phyloP scores from a whole-genome alignment of 495 filamentous ascomycete species.

The Neurospora sp. region DNA sequence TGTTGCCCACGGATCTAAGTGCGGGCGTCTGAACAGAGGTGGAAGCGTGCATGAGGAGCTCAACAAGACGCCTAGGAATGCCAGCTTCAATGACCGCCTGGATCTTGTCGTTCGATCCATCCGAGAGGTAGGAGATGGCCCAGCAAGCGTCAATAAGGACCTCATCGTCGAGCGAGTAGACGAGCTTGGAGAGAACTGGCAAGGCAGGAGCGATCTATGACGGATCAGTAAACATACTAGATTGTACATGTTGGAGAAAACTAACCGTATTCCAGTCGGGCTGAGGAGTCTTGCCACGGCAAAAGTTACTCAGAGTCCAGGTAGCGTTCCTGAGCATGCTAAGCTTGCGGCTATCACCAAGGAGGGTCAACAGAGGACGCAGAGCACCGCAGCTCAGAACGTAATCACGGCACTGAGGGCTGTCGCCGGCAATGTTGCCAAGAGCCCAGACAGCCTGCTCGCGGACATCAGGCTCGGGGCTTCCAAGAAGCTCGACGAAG shows the following conservation, averaged over 20 bases:
- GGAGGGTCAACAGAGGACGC: conserved; percentile 73
- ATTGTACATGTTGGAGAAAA: conserved; percentile 6
- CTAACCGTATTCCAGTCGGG: conserved; percentile 94
- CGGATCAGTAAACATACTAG: conserved; percentile 9
- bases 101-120: conserved; percentile 98
- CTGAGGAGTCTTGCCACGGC: conserved; percentile 98
- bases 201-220: conserved; percentile 87
- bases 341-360: conserved; percentile 96
- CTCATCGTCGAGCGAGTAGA: conserved; percentile 97
- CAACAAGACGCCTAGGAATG: conserved; percentile 92
- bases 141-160: conserved; percentile 99
- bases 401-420: conserved; percentile 92
- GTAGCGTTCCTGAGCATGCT: conserved; percentile 99
- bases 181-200: conserved; percentile 92
- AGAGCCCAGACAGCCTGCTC: conserved; percentile 99
- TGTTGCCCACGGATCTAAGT: conserved; percentile 95
- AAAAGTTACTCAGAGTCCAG: conserved; percentile 99
- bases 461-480: conserved; percentile 94
- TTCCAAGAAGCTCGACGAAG: conserved; percentile 89
- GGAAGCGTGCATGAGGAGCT: conserved; percentile 97
- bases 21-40: conserved; percentile 98
- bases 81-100: conserved; percentile 98
- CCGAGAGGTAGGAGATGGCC: conserved; percentile 99
- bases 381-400: conserved; percentile 85
- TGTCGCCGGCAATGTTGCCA: conserved; percentile 98